phyloP scores from a whole-genome alignment of 2,329 filamentous ascomycete genomes.

The Exophiala dermatitidis region DNA sequence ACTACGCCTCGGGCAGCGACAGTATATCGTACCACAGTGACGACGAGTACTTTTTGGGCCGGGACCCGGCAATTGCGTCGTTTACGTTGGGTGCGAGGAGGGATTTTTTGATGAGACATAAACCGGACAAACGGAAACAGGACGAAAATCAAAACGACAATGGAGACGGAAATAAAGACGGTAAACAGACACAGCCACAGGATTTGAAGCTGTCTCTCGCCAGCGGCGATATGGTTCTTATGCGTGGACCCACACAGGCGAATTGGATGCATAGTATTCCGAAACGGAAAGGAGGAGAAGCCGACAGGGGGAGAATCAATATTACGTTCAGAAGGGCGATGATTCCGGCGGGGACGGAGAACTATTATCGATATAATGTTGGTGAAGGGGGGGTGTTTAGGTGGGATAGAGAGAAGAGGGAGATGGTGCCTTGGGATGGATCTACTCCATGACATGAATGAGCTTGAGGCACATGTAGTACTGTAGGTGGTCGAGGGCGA shows the following conservation, averaged over 20 bases:
- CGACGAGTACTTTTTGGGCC: constrained; percentile 68
- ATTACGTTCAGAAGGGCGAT: constrained; percentile 70
- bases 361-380: constrained; percentile 80
- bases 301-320: constrained; percentile 61
- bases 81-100: constrained; percentile 64
- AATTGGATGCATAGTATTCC: constrained; percentile 74
- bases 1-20: constrained; percentile 69
- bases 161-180: not conserved
- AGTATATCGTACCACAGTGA: constrained; percentile 75
- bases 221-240: constrained; percentile 71
- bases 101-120: constrained; percentile 75
- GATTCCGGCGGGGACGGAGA: constrained; percentile 66
- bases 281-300: constrained; percentile 57
- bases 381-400: constrained; percentile 60
- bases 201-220: constrained; percentile 50
- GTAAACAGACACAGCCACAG: constrained; percentile 30
- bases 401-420: constrained; percentile 55
- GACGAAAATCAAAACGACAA: constrained; percentile 8
- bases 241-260: constrained; percentile 66
- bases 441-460: too few species aligned
- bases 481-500: too few species aligned
- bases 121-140: constrained; percentile 40
- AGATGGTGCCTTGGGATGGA: constrained; percentile 41
- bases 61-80: constrained; percentile 64
- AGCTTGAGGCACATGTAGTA: too few species aligned